Conservation (phyloP, 345 rosid genomes). For the Aegle marmelos region DNA sequence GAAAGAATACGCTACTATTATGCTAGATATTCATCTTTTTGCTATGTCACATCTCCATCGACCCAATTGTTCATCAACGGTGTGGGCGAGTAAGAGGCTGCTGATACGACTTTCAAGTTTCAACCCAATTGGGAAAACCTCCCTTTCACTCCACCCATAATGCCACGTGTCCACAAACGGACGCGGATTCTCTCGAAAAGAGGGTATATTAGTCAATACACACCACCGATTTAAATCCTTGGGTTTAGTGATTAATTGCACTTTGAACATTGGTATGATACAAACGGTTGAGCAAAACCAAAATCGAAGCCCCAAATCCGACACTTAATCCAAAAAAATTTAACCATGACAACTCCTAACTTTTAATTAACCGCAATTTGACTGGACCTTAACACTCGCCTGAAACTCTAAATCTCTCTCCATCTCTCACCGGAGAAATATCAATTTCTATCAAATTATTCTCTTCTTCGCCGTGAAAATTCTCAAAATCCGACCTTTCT, state of each 20-base stretch:
- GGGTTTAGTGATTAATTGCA: constrained; percentile 21
- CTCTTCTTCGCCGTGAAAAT: constrained; percentile 59
- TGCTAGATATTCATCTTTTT: not conserved
- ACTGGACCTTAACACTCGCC: not conserved
- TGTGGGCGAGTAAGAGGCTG: not conserved
- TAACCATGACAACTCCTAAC: not conserved
- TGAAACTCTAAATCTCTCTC: not conserved
- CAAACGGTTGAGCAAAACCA: constrained; percentile 5
- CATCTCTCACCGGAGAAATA: constrained; percentile 32
- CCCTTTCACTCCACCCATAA: not conserved
- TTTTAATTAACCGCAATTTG: not conserved
- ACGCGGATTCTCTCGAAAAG: not conserved
- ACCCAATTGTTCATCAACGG: constrained; percentile 1
- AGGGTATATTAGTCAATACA: constrained; percentile 16
- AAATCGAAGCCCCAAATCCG: not conserved
- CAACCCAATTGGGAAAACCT: not conserved
- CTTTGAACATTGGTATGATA: constrained; percentile 11
- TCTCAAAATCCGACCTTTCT: constrained; percentile 23
- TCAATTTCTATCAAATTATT: constrained; percentile 72
- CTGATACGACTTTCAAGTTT: not conserved
- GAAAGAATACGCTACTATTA: not conserved
- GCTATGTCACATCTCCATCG: not conserved
- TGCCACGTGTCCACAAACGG: constrained; percentile 11
- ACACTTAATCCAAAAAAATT: not conserved
- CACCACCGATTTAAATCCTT: not conserved